Evolutionary conservation across 176 grass and related monocot species (phyloP).

Genomic region (Carex myosuroides): DNA sequence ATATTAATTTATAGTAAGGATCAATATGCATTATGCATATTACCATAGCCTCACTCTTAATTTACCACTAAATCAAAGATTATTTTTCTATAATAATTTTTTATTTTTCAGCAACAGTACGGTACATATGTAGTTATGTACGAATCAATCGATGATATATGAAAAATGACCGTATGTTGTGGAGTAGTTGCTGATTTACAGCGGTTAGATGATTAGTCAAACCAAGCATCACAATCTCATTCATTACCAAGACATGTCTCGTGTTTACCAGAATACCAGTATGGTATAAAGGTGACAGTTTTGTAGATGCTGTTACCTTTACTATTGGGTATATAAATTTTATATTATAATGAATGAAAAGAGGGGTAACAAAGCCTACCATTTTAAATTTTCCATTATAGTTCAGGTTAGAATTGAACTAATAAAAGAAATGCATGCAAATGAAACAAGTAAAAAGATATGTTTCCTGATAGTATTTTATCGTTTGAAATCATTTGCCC

Average conservation of each 20-base stretch:
- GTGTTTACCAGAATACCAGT: not conserved
- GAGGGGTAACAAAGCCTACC: not conserved
- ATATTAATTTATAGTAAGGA: no score
- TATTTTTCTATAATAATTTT: no score
- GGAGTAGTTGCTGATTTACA: not conserved
- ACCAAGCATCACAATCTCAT: slow-evolving; percentile 6
- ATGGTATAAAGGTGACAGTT: not conserved
- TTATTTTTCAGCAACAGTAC: not conserved
- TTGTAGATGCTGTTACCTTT: not conserved
- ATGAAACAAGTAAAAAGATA: not conserved
- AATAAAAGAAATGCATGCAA: not conserved
- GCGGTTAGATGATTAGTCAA: not conserved
- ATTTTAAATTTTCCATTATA: not conserved
- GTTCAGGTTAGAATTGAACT: not conserved
- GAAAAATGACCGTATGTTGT: not conserved
- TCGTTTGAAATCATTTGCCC: not conserved
- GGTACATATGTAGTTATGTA: not conserved
- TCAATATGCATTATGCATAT: no score
- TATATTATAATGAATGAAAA: not conserved
- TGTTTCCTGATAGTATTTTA: not conserved
- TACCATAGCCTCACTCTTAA: no score
- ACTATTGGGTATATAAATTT: not conserved
- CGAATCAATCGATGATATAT: not conserved
- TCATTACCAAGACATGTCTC: not conserved
- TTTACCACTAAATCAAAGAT: no score